A percentile compares a stretch with the other conserved stretches of the same genome.
Conservation (phyloP, 306 rosid species). For the Glycine tomentella region DNA sequence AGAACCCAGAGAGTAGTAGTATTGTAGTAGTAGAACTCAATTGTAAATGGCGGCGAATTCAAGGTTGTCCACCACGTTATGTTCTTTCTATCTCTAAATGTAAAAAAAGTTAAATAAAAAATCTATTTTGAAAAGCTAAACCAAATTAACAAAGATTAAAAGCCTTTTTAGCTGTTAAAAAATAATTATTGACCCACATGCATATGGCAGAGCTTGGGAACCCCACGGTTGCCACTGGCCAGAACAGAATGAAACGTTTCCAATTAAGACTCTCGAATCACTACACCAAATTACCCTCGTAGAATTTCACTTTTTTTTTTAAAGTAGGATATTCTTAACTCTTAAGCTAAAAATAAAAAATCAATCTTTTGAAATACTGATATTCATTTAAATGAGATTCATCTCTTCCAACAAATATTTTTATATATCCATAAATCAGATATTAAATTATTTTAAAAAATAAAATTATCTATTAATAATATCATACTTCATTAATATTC, state of each 20-base stretch:
- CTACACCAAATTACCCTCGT: background rate
- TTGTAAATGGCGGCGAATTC: conserved; percentile 67
- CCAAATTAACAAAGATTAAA: background rate
- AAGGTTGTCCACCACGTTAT: conserved; percentile 75
- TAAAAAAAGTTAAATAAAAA: conserved; percentile 47
- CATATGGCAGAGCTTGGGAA: background rate
- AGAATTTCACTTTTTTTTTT: background rate
- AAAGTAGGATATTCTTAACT: too few relatives aligned
- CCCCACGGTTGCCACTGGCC: background rate
- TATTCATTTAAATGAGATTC: too few relatives aligned
- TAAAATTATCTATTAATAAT: too few relatives aligned
- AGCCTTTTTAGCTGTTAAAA: background rate
- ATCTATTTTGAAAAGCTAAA: background rate
- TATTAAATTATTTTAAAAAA: too few relatives aligned
- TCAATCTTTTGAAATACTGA: too few relatives aligned
- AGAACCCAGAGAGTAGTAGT: conserved; percentile 43
- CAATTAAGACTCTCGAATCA: too few relatives aligned
- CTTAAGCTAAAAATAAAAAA: too few relatives aligned
- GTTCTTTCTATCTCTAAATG: conserved; percentile 46
- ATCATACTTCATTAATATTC: too few relatives aligned
- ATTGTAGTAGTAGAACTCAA: conserved; percentile 24
- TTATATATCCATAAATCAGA: too few relatives aligned
- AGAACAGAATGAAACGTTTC: conserved; percentile 32
- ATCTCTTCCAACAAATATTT: too few relatives aligned
- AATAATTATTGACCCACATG: conserved; percentile 28